Conservation (phyloP, 495 filamentous ascomycete genomes). For the Neurospora hispaniola region DNA sequence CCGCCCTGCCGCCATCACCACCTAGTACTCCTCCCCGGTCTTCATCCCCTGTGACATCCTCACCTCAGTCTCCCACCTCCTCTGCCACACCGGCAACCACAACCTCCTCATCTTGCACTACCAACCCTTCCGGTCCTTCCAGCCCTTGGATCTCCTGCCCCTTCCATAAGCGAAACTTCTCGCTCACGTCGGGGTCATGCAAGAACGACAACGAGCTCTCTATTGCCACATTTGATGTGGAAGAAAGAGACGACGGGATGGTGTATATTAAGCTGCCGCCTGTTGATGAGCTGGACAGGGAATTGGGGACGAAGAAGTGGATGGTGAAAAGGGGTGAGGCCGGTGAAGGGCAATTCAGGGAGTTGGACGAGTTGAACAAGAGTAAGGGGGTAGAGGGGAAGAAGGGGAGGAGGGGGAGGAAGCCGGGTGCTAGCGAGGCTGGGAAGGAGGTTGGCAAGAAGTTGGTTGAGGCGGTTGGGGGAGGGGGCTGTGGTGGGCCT, state of each 20-base stretch:
- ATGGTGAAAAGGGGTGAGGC: slow-evolving; percentile 68
- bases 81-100: slow-evolving; percentile 14
- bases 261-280: slow-evolving; percentile 82
- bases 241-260: slow-evolving; percentile 69
- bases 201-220: slow-evolving; percentile 65
- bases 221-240: slow-evolving; percentile 77
- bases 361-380: slow-evolving; percentile 53
- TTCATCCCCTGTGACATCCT: slow-evolving; percentile 11
- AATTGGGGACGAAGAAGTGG: slow-evolving; percentile 75
- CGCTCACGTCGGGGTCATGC: slow-evolving; percentile 64
- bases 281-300: slow-evolving; percentile 71
- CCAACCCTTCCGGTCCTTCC: slow-evolving; percentile 23
- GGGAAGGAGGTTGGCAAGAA: slow-evolving; percentile 26
- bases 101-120: slow-evolving; percentile 28
- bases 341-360: slow-evolving; percentile 47
- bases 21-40: background rate
- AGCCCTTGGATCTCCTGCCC: slow-evolving; percentile 85
- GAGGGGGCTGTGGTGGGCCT: slow-evolving; percentile 39
- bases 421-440: slow-evolving; percentile 27
- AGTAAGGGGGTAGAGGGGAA: slow-evolving; percentile 11
- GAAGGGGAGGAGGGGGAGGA: slow-evolving; percentile 29
- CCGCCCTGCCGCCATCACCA: slow-evolving; percentile 16
- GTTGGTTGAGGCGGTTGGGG: slow-evolving; percentile 30
- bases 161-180: slow-evolving; percentile 87
- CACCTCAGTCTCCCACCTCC: slow-evolving; percentile 31